A percentile compares a stretch with the other conserved stretches of the same genome.
These are phyloP conservation scores for Blastobotrys petasosporus DNA, from an alignment of 1,139 yeast genomes.

Conservation along the genomic window DNA sequence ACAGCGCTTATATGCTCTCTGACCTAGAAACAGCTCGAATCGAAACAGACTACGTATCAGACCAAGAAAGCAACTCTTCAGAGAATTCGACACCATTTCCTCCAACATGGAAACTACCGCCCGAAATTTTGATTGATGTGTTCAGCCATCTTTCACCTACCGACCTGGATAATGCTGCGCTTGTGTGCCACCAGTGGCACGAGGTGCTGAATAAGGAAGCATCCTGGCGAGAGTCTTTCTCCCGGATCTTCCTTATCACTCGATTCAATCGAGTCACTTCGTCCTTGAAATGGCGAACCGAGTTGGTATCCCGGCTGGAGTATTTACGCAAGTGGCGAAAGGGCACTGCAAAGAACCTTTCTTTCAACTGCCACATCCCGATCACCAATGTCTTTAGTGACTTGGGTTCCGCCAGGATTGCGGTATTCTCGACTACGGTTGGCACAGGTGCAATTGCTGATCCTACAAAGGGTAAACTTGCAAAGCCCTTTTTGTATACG, in stretches of 20 bases:
- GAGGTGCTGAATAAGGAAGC: slow-evolving; percentile 29
- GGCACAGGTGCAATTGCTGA: slow-evolving; percentile 32
- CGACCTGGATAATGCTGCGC: slow-evolving; percentile 29
- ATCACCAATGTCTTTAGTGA: slow-evolving; percentile 27
- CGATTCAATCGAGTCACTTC: slow-evolving; percentile 27
- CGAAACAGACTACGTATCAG: no score
- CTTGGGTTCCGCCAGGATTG: slow-evolving; percentile 26
- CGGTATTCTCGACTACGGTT: slow-evolving; percentile 24
- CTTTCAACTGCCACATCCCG: slow-evolving; percentile 26
- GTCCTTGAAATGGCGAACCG: slow-evolving; percentile 31
- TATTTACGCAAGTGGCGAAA: slow-evolving; percentile 29
- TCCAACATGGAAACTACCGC: slow-evolving; percentile 23
- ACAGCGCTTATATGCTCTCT: no score
- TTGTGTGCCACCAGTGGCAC: slow-evolving; percentile 33
- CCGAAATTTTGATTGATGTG: slow-evolving; percentile 35
- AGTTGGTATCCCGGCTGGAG: slow-evolving; percentile 26
- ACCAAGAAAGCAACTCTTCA: no score
- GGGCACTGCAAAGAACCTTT: slow-evolving; percentile 27
- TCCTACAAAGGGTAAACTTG: slow-evolving; percentile 32
- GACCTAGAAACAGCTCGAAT: no score
- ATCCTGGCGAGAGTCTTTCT: slow-evolving; percentile 32
- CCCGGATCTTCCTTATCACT: slow-evolving; percentile 17
- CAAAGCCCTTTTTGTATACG: slow-evolving; percentile 28
- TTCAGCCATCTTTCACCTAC: slow-evolving; percentile 28
- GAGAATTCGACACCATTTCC: background rate